Evolutionary conservation across 257 asterid genomes (phyloP), one percentile per base, ranked within the genome.

Genomic region (Solanum verrucosum): DNA sequence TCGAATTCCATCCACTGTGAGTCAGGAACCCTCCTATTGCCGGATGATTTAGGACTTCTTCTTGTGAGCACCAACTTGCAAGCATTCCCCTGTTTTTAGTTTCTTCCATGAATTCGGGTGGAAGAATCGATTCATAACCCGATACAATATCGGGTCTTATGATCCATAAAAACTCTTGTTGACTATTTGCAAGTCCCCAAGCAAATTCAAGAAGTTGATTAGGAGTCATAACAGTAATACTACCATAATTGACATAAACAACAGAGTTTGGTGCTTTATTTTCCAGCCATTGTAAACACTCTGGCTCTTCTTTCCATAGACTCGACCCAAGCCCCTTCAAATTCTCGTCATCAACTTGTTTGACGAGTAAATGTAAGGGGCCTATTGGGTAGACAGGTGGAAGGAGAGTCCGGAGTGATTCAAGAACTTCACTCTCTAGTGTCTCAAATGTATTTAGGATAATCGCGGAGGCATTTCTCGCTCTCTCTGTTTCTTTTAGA

Each of bases 61-160:
- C 89, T 46, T 87, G 89, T 6, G 63, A 18, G 27, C 87, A 87
- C 89, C 89, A 88, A 25, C 84, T 31, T 5, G 89, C 87, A 29
- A 88, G 63, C 81, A 88, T 16, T 11, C 89, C 87, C 13, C 87
- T 68, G 14, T 83, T 21, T 18, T 88, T 68, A 1, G 72, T 88
- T 70, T 68, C 71, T 40, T 60, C 49, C 10, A 63, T 2, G 33
- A 83, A 88, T 13, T 88, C 84, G 4, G 13, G 87, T 8, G 87
- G 86, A 65, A 88, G 67, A 6, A 77, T 34, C 0, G 87, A 11
- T 33, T 60, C 68, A 7, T 59, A 29, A 35, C 25, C 84, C 0
- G 65, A 56, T 16, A 88, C 77, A 67, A 46, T 31, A 73, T 84
- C 84, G 15, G 89, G 59, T 56, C 89, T 82, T 8, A 65, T 49